Percentiles rank a stretch among this genome's conserved stretches.
Conservation (phyloP, 129 eudicot genomes). For the Flaveria robusta region DNA sequence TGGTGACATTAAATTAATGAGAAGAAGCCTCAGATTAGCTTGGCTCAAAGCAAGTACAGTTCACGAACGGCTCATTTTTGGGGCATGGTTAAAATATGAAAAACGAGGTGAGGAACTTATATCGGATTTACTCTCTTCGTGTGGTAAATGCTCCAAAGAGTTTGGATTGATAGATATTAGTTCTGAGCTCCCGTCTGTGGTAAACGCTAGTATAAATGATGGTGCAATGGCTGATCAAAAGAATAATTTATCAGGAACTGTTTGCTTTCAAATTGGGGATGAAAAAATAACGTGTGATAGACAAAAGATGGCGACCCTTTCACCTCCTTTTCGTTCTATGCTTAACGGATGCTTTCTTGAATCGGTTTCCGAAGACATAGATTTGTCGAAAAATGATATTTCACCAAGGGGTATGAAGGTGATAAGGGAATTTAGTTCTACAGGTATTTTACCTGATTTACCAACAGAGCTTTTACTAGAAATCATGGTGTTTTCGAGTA, state of each 20-base stretch:
- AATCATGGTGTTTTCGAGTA: conserved; percentile 84
- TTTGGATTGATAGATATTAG: conserved; percentile 69
- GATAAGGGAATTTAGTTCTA: conserved; percentile 63
- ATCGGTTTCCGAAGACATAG: conserved; percentile 68
- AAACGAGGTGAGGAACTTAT: conserved; percentile 92
- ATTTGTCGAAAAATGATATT: conserved; percentile 77
- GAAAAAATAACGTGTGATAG: conserved; percentile 75
- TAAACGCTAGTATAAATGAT: conserved; percentile 28
- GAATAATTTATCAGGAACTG: conserved; percentile 39
- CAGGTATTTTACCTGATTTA: conserved; percentile 53
- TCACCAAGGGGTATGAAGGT: conserved; percentile 76
- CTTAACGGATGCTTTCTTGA: conserved; percentile 89
- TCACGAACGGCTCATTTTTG: conserved; percentile 73
- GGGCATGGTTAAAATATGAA: conserved; percentile 94
- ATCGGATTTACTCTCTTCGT: conserved; percentile 77
- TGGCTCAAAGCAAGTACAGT: conserved; percentile 76
- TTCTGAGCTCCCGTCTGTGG: conserved; percentile 57
- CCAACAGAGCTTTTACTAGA: conserved; percentile 70
- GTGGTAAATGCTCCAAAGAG: conserved; percentile 79
- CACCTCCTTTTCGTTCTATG: conserved; percentile 89
- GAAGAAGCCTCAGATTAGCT: conserved; percentile 88
- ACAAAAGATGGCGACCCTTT: conserved; percentile 75
- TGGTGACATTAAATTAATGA: conserved; percentile 83
- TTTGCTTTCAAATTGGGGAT: conserved; percentile 62
- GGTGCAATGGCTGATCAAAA: conserved; percentile 28